Evolutionary conservation across 257 asterid genomes (phyloP).

Genomic region (Thymus mandschuricus): DNA sequence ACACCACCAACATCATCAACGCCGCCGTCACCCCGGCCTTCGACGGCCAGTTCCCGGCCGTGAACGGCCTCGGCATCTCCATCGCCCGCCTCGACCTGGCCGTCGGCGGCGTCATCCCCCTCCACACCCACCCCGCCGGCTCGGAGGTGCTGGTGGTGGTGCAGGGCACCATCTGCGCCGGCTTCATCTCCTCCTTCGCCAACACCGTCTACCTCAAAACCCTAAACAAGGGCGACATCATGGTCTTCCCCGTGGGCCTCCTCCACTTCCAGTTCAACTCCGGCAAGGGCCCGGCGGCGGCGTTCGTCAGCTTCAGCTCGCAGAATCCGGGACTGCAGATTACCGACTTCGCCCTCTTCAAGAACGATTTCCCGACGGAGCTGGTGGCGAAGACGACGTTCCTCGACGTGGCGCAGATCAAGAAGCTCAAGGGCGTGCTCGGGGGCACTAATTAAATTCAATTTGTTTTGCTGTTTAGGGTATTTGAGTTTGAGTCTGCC

Average conservation of each 20-base stretch:
- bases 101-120: constrained; percentile 67
- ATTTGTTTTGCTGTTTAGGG: too few relatives aligned
- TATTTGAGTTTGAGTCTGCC: too few relatives aligned
- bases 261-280: constrained; percentile 77
- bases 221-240: constrained; percentile 59
- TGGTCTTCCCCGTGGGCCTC: constrained; percentile 81
- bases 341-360: constrained; percentile 64
- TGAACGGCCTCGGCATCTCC: constrained; percentile 75
- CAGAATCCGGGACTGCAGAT: constrained; percentile 75
- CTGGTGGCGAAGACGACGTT: constrained; percentile 63
- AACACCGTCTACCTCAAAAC: constrained; percentile 58
- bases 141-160: constrained; percentile 63
- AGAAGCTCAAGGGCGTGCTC: constrained; percentile 85
- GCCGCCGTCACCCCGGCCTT: constrained; percentile 75
- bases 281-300: constrained; percentile 49
- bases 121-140: constrained; percentile 82
- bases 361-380: constrained; percentile 79
- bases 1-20: constrained; percentile 72
- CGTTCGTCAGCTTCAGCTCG: constrained; percentile 60
- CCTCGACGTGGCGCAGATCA: constrained; percentile 66
- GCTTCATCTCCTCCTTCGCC: constrained; percentile 62
- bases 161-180: constrained; percentile 64
- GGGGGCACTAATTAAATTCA: constrained; percentile 56
- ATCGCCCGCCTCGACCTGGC: constrained; percentile 71
- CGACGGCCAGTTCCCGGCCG: constrained; percentile 58